Percentiles rank a stretch among this genome's conserved stretches.
These are phyloP conservation scores for Trypanosoma lewisi DNA, from an alignment of 208 protist genomes.

Conservation along the genomic window DNA sequence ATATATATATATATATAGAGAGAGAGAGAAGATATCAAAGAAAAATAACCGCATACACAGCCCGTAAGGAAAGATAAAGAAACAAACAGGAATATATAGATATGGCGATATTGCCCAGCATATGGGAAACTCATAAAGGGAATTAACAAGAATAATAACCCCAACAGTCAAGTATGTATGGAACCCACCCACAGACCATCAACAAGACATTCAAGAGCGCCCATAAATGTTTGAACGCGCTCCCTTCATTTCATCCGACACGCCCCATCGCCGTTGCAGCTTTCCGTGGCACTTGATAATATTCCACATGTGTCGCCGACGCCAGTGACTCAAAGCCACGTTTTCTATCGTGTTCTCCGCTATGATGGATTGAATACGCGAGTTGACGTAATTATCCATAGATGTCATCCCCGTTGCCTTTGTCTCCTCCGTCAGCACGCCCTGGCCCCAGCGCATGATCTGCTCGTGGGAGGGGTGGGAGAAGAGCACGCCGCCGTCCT, in stretches of 20 bases:
- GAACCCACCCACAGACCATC: not conserved
- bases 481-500: conserved; percentile 79
- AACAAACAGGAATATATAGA: not conserved
- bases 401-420: conserved; percentile 61
- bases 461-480: conserved; percentile 79
- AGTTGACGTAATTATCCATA: conserved; percentile 82
- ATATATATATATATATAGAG: too few relatives aligned
- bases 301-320: conserved; percentile 82
- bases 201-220: conserved; percentile 12
- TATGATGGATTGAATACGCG: conserved; percentile 86
- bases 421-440: conserved; percentile 60
- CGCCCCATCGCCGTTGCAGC: conserved; percentile 77
- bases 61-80: too few relatives aligned
- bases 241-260: conserved; percentile 68
- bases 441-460: conserved; percentile 78
- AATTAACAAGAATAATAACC: conserved; percentile 9
- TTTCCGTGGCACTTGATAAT: conserved; percentile 80
- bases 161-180: not conserved
- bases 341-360: conserved; percentile 89
- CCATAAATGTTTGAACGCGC: conserved; percentile 62
- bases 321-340: conserved; percentile 77
- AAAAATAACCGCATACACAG: conserved; percentile 13
- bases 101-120: too few relatives aligned
- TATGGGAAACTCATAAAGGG: too few relatives aligned
- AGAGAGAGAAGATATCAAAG: too few relatives aligned